Conservation (phyloP, 2,329 filamentous ascomycete species). For the Aspergillus nomiae region DNA sequence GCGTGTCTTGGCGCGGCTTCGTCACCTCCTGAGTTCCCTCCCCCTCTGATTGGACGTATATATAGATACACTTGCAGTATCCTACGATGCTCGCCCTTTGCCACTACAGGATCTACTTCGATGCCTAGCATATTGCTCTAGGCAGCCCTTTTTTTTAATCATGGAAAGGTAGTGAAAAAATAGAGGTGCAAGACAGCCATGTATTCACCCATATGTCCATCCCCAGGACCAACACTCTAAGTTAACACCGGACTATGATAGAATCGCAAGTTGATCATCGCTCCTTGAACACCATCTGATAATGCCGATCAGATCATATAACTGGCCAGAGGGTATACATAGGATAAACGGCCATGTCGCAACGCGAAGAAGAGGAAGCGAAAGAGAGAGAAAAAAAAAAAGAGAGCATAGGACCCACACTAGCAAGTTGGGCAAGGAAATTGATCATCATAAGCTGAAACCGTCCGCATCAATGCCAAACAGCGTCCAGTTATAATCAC, state of each 20-base stretch:
- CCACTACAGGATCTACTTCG: too few species aligned
- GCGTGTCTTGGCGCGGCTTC: slow-evolving; percentile 32
- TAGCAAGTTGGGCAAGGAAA: not conserved
- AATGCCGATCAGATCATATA: slow-evolving; percentile 1
- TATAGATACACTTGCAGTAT: not conserved
- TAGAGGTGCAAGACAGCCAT: not conserved
- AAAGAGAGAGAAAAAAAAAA: not conserved
- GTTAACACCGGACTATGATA: not conserved
- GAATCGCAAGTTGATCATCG: not conserved
- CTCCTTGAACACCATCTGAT: not conserved
- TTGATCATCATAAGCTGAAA: not conserved
- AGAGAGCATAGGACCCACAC: not conserved
- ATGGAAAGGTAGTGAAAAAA: not conserved
- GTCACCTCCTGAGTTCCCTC: slow-evolving; percentile 12
- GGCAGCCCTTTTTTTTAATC: not conserved
- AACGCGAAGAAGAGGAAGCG: not conserved
- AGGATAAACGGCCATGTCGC: not conserved
- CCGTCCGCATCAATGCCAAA: not conserved
- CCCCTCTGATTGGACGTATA: not conserved
- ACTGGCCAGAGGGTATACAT: not conserved
- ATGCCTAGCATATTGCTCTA: not conserved
- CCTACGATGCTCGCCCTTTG: too few species aligned
- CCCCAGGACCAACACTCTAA: not conserved
- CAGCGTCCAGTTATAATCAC: not conserved
- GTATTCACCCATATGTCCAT: not conserved